Evolutionary conservation across 306 rosid genomes (phyloP), one percentile per base, ranked within the genome.

Genomic region (Trifolium fragiferum): DNA sequence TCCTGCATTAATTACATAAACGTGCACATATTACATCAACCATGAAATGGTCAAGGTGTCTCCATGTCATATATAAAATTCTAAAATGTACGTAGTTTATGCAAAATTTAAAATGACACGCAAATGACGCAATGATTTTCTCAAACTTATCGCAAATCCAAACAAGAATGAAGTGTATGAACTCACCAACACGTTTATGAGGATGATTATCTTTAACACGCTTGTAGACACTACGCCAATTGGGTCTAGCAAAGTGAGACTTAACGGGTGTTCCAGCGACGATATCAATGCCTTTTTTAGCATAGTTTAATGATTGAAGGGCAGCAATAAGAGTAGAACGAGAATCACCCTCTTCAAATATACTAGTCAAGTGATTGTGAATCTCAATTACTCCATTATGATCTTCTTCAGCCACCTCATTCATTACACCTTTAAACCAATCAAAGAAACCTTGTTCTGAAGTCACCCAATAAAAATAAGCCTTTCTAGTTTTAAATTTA

Each of bases 271-370:
- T 93, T 23, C 88, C 91, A 0, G 95, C 87, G 68, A 93, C 93
- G 3, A 93, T 78, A 51, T 93, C 93, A 1, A 90, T 79, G 1
- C 94, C 96, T 30, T 43, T 83, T 74, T 93, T 87, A 35, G 92
- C 96, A 64, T 88, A 89, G 53, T 88, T 84, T 0, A 90, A 73
- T 4, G 93, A 86, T 41, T 90, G 96, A 68, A 92, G 93, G 90
- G 86, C 85, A 0, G 94, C 82, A 74, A 87, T 88, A 53, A 87
- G 80, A 59, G 94, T 92, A 0, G 98, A 92, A 0, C 92, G 83
- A 64, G 92, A 90, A 65, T 92, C 96, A 30, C 96, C 98, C 74
- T 90, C 96, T 82, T 92, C 93, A 16, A 89, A 92, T 15, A 87
- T 90, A 47, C 94, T 92, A 0, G 93, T 92, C 80, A 89, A 88